Base-by-base conservation (phyloP, 108 stramenopile species). In the Skeletonema grethae region DNA sequence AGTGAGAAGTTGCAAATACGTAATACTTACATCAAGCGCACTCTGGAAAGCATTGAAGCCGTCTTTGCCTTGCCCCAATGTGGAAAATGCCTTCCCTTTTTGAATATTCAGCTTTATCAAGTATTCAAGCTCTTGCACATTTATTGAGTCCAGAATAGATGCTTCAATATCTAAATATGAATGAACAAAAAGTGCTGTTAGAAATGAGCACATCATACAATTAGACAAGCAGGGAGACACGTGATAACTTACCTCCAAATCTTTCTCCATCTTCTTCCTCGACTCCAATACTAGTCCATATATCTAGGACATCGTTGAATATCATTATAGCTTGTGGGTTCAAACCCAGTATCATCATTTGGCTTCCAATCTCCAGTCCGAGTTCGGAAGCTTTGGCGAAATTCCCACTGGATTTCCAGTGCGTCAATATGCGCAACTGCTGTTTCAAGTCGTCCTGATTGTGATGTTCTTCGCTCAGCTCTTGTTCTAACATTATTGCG, bases 371-470 rank as follows among this genome's bases (percentile, higher is more conserved):
- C 18, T 82, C 58, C 24, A 92, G 65, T 18, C 87, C 87, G 43
- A 84, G 61, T 5, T 73, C 61, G 18, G 87, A 46, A 43, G 86
- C 74, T 56, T 88, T 86, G 2, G 36, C 32, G 43, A 73, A 76
- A 62, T 83, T 72, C 10, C 75, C 79, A 56, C 82, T 77, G 10
- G 63, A 46, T 24, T 80, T 86, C 86, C 87, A 87, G 63, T 92
- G 90, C 13, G 62, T 50, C 25, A 88, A 85, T 4, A 92, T 62
- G 30, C 75, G 74, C 10, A 73, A 62, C 28, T 83, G 72, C n/a
- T 64, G 61, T 55, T 75, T 61, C 39, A 78, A 79, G 53, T 92
- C 87, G 57, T 67, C 61, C 53, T 57, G 55, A 3, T 57, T n/a
- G 7, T 79, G 61, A 28, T 67, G 30, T 35, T 67, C 80, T 25